phyloP scores from a whole-genome alignment of 306 rosid species.

The Fragaria ananassa region DNA sequence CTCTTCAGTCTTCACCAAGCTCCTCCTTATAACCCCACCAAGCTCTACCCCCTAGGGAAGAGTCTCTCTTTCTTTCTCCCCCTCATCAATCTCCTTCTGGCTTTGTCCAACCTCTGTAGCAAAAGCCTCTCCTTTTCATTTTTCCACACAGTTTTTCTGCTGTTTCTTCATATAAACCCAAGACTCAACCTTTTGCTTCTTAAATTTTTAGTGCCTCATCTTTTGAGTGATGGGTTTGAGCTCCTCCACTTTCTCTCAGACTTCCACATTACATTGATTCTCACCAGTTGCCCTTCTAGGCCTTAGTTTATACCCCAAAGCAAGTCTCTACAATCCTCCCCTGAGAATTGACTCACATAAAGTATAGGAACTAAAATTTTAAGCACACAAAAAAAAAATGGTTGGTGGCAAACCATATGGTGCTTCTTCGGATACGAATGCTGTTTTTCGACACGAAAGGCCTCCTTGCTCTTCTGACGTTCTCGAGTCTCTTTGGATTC shows the following conservation, averaged over 20 bases:
- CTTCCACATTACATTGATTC: conserved; percentile 50
- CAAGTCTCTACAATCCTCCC: conserved; percentile 18
- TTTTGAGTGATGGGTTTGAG: conserved; percentile 31
- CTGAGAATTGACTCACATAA: conserved; percentile 8
- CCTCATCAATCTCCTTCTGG: conserved; percentile 17
- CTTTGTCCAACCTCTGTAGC: conserved; percentile 24
- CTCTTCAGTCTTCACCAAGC: conserved; percentile 34
- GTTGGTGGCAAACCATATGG: conserved; percentile 47
- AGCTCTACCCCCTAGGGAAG: conserved; percentile 41
- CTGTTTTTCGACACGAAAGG: conserved; percentile 47
- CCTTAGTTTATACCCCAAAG: conserved; percentile 24
- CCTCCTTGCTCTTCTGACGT: conserved; percentile 55
- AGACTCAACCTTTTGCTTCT: conserved; percentile 26
- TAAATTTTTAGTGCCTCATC: not conserved
- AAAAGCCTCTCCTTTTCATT: not conserved
- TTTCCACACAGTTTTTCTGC: not conserved
- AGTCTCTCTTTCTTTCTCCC: conserved; percentile 25
- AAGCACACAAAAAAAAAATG: conserved; percentile 23
- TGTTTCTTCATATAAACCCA: not conserved
- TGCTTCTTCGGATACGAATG: conserved; percentile 42
- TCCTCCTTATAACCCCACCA: conserved; percentile 54
- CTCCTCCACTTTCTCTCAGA: conserved; percentile 38
- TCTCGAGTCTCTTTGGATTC: conserved; percentile 62
- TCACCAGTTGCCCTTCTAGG: conserved; percentile 37
- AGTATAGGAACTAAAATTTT: not conserved